phyloP scores from a whole-genome alignment of 2,329 filamentous ascomycete genomes.

The Diaporthe vexans region DNA sequence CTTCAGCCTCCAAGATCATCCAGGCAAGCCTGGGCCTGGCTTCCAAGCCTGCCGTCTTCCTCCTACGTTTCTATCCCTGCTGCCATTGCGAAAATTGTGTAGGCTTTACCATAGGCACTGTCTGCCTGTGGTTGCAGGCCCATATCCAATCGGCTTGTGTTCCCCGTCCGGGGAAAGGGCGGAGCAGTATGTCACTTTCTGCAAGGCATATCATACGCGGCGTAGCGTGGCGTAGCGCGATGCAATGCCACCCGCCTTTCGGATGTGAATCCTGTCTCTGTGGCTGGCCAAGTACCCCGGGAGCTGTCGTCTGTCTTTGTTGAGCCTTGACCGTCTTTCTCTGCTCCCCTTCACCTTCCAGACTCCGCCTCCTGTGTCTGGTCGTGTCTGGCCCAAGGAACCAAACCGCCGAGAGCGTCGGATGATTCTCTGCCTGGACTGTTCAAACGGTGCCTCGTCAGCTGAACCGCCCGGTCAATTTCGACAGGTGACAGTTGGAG shows the following conservation, averaged over 20 bases:
- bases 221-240: constrained; percentile 25
- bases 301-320: background rate
- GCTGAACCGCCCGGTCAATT: background rate
- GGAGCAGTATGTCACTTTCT: constrained; percentile 17
- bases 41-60: background rate
- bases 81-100: background rate
- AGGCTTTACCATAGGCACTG: background rate
- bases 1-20: background rate
- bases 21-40: background rate
- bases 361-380: constrained; percentile 2
- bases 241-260: constrained; percentile 30
- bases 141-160: constrained; percentile 16
- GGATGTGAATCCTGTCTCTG: background rate
- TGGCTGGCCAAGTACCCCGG: background rate
- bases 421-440: background rate
- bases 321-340: background rate
- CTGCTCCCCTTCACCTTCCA: background rate
- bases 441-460: background rate
- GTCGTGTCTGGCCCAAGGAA: constrained; percentile 5
- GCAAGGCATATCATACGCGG: constrained; percentile 31
- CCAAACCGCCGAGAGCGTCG: constrained; percentile 10
- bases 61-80: background rate
- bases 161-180: background rate
- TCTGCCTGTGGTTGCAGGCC: constrained; percentile 1
- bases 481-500: background rate